Evolutionary conservation across 2,329 filamentous ascomycete species (phyloP), one percentile per base, ranked within the genome.

Genomic region (Sordariomycetes sp.): DNA sequence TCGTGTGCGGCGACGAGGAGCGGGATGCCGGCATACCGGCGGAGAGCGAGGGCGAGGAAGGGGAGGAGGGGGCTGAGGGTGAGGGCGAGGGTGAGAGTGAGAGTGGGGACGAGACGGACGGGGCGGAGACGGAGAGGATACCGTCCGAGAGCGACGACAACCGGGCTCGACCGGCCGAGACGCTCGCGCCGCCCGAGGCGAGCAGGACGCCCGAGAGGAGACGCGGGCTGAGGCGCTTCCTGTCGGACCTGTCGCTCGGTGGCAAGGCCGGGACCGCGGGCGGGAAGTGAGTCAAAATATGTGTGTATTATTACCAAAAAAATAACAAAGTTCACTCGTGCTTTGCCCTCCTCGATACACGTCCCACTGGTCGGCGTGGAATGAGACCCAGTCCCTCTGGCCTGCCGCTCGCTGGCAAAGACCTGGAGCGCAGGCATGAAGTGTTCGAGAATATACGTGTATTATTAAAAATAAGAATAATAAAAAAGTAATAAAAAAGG

Each of bases 1-100:
- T 87, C 10, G 79, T 84, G 18, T 85, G 82, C 62, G 80, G 78
- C 12, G 83, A 86, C 62, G 79, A 82, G 64, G 78, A 79, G 65
- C 79, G 86, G 20, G 46, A 50, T 11, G 22, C 46, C 4, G 46
- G 46, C 16, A 6, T 40, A 14, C 74, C 74, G 46, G 72, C 70
- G 56, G 71, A 69, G 1, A 62, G 67, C 53, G 78, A 84, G 65
- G 70, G 80, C 58, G 77, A 73, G 66, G 77, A 71, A 46, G 72
- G 72, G 20, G 72, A 72, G 20, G 74, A 72, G 25, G 22, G 6
- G 22, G 22, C 6, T 24, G 78, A 84, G 64, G 70, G 80, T 58
- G 77, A 73, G 66, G 76, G 71, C 46, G 72, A 72, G n/a, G 74
- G 25, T 24, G 78, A 84, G 64, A 70, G 80, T 58, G 77, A 73